Evolutionary conservation across 2,329 filamentous ascomycete genomes (phyloP), one percentile per base, ranked within the genome.

Genomic region (Fusarium dlaminii): DNA sequence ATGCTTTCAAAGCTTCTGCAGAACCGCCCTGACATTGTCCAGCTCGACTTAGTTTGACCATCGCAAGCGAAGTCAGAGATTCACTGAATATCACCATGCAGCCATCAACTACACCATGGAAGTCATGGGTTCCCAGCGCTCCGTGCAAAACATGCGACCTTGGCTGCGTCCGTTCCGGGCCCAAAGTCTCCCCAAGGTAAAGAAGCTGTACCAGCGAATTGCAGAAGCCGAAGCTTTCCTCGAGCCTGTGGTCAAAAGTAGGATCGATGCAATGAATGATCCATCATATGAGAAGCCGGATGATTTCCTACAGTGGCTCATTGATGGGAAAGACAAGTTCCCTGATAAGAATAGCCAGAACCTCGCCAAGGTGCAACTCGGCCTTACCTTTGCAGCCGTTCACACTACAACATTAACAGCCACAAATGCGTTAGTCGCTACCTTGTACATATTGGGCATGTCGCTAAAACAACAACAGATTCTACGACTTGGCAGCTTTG

Each of bases 31-130:
- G 6, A 57, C 24, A 11, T 2, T 20, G 6, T 1, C 24, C 2
- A 63, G 60, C 40, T n/a, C 40, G 60, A 40, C 32, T 58, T 2
- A 37, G 30, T 27, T 29, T 43, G 7, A 45, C 34, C 1, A 63
- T 63, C 12, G 12, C 60, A 18, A 45, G 18, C 7, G 51, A 63
- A 29, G 51, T 63, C 4, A 45, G 30, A 12, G 30, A 46, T 8
- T 34, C 51, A 1, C 5, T 63, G 8, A 29, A 20, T 15, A 32
- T 57, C 7, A 12, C 13, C 13, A 27, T 63, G 9, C 29, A 1
- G 48, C 63, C 3, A 45, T 55, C n/a, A 66, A 66, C 34, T 66
- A 66, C 32, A 66, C 57, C 18, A 43, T 66, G 22, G 63, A 45
- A 22, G 37, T 49, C 14, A 62, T 43, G 32, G 32, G 39, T 3